Evolutionary conservation across 495 filamentous ascomycete species (phyloP).

Genomic region (Penicillium diatomitis): DNA sequence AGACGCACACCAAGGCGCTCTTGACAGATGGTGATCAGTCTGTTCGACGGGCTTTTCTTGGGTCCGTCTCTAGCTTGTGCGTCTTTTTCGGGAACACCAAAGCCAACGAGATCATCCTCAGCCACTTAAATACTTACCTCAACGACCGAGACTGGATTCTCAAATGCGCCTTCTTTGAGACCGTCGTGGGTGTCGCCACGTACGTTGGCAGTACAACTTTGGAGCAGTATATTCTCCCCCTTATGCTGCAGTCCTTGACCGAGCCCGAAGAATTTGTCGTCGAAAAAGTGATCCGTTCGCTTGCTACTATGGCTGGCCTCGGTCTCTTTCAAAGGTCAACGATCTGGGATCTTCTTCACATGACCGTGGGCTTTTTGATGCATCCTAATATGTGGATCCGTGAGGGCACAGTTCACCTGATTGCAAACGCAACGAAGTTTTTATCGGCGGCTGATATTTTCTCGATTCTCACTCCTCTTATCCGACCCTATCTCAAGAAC

Average conservation of each 20-base stretch:
- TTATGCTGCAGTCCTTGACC: constrained; percentile 95
- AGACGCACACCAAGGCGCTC: constrained; percentile 77
- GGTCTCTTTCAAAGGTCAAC: constrained; percentile 79
- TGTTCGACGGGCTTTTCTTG: constrained; percentile 90
- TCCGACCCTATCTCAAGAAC: constrained; percentile 74
- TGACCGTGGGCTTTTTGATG: constrained; percentile 73
- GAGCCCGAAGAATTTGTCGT: constrained; percentile 95
- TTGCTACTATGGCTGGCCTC: constrained; percentile 81
- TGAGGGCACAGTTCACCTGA: constrained; percentile 75
- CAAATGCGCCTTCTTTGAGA: constrained; percentile 93
- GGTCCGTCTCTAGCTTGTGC: constrained; percentile 84
- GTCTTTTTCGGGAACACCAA: constrained; percentile 87
- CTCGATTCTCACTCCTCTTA: constrained; percentile 70
- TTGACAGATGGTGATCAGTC: constrained; percentile 79
- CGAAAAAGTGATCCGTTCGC: constrained; percentile 76
- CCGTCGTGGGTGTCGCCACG: constrained; percentile 84
- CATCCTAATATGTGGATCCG: constrained; percentile 95
- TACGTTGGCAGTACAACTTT: constrained; percentile 80
- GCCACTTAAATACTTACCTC: constrained; percentile 93
- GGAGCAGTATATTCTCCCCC: constrained; percentile 90
- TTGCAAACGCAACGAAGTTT: constrained; percentile 65
- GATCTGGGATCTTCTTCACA: constrained; percentile 77
- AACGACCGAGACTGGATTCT: constrained; percentile 96
- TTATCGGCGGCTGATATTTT: constrained; percentile 74
- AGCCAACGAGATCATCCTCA: constrained; percentile 88